Evolutionary conservation across 352 stramenopile genomes (phyloP).

Genomic region (Phytopythium chamaehyphon): DNA sequence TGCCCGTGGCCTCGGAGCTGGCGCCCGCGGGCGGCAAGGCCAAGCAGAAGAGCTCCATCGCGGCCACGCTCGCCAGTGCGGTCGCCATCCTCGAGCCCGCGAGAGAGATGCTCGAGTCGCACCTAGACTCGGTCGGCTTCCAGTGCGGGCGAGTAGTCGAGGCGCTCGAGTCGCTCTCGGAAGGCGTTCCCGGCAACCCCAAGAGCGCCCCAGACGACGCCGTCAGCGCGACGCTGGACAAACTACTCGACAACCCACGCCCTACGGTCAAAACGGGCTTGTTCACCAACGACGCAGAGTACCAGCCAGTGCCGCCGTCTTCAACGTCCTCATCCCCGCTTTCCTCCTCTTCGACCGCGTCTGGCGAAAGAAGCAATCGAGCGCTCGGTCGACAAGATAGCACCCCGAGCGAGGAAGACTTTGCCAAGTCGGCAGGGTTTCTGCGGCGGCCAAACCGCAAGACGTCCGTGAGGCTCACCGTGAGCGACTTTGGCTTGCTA

Average conservation of each 20-base stretch:
- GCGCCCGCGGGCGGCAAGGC: constrained; percentile 1
- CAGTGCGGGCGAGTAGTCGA: constrained; percentile 23
- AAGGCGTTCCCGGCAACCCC: constrained; percentile 13
- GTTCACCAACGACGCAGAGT: neutral
- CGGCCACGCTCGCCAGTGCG: constrained; percentile 1
- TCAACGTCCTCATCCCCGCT: constrained; percentile 12
- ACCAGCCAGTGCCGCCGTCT: neutral
- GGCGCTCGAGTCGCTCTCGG: constrained; percentile 32
- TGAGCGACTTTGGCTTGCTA: constrained; percentile 76
- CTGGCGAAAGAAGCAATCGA: constrained; percentile 14
- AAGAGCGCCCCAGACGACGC: constrained; percentile 16
- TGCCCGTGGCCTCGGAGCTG: constrained; percentile 6
- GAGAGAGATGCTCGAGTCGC: constrained; percentile 37
- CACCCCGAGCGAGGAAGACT: constrained; percentile 53
- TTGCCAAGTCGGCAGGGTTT: constrained; percentile 63
- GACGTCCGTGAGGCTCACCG: constrained; percentile 55
- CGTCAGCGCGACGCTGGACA: constrained; percentile 42
- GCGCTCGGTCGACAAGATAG: constrained; percentile 52
- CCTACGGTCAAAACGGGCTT: constrained; percentile 6
- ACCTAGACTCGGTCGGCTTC: constrained; percentile 50
- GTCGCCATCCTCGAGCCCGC: constrained; percentile 29
- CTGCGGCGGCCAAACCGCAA: constrained; percentile 53
- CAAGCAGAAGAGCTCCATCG: constrained; percentile 5
- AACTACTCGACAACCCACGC: constrained; percentile 32
- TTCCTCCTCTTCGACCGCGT: constrained; percentile 11